phyloP scores from a whole-genome alignment of 23 red algal species.

The Gracilaria domingensis region DNA sequence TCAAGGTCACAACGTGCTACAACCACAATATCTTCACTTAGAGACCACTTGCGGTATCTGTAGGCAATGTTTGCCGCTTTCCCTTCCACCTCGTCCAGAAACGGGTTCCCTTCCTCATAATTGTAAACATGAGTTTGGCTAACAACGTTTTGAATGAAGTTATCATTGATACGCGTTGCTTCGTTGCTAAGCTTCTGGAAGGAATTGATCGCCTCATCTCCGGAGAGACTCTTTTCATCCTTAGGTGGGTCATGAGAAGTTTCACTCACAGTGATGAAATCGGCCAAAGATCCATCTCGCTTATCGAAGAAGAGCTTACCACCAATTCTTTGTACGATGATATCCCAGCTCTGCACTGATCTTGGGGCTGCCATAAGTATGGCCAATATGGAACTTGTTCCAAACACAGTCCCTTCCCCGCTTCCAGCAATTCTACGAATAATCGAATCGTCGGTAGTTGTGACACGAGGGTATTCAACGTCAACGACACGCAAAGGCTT shows the following conservation, averaged over 20 bases:
- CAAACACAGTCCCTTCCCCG: constrained; percentile 82
- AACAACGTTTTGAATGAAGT: constrained; percentile 94
- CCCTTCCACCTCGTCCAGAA: constrained; percentile 70
- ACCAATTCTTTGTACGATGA: constrained; percentile 93
- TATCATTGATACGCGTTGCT: constrained; percentile 91
- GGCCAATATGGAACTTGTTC: constrained; percentile 83
- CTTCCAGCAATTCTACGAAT: constrained; percentile 81
- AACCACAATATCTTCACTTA: constrained; percentile 76
- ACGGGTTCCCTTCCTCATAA: constrained; percentile 74
- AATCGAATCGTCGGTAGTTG: constrained; percentile 88
- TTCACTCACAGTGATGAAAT: constrained; percentile 94
- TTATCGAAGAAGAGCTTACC: constrained; percentile 96
- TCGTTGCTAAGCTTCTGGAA: constrained; percentile 83
- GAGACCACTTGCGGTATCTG: constrained; percentile 92
- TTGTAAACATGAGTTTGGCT: constrained; percentile 48
- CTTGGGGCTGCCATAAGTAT: constrained; percentile 91
- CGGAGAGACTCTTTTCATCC: constrained; percentile 84
- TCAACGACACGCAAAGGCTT: constrained; percentile 66
- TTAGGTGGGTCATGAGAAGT: constrained; percentile 84
- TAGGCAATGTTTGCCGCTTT: constrained; percentile 74
- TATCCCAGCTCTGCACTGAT: constrained; percentile 87
- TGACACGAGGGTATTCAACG: constrained; percentile 79
- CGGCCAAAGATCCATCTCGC: constrained; percentile 85
- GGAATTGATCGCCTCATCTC: constrained; percentile 83
- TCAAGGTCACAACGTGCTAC: constrained; percentile 94